Conservation (phyloP, 2,329 filamentous ascomycete species). For the Curvularia lunata region DNA sequence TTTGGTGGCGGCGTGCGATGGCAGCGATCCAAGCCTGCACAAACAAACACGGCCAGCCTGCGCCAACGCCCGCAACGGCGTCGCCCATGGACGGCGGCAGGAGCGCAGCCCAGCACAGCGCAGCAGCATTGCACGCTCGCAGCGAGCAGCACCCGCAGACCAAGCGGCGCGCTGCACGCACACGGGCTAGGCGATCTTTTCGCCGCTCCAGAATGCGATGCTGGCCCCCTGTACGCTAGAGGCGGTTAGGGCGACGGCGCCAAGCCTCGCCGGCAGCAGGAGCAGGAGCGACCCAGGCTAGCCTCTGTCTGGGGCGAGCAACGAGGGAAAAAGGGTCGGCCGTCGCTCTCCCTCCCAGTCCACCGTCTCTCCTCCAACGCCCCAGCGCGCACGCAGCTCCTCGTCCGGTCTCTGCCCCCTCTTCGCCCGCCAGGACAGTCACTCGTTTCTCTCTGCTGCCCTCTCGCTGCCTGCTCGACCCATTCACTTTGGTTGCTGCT, state of each 20-base stretch:
- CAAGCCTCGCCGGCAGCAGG: slow-evolving; percentile 13
- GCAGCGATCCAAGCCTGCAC: too few relatives aligned
- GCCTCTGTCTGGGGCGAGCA: slow-evolving; percentile 16
- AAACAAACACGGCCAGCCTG: too few relatives aligned
- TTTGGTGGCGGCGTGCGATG: slow-evolving; percentile 16
- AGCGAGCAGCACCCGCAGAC: slow-evolving; percentile 6
- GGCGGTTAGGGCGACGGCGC: slow-evolving; percentile 8
- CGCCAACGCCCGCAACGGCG: not conserved
- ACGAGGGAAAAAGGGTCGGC: slow-evolving; percentile 23
- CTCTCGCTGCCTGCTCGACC: slow-evolving; percentile 10
- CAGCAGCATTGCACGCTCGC: too few relatives aligned
- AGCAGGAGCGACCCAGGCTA: slow-evolving; percentile 20
- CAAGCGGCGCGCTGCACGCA: slow-evolving; percentile 1
- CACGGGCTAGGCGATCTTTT: slow-evolving; percentile 16
- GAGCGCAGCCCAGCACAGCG: not conserved
- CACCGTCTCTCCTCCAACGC: slow-evolving; percentile 24
- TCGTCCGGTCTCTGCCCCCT: slow-evolving; percentile 19
- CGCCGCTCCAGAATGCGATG: slow-evolving; percentile 17
- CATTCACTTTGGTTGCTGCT: slow-evolving; percentile 8
- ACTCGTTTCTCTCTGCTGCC: slow-evolving; percentile 38
- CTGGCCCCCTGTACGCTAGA: slow-evolving; percentile 15
- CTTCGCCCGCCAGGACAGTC: slow-evolving; percentile 26
- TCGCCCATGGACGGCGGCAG: not conserved
- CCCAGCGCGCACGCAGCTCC: slow-evolving; percentile 11
- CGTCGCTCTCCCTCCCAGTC: slow-evolving; percentile 17